phyloP scores from a whole-genome alignment of 106 monocot species.

The Xerophyta viscosa region DNA sequence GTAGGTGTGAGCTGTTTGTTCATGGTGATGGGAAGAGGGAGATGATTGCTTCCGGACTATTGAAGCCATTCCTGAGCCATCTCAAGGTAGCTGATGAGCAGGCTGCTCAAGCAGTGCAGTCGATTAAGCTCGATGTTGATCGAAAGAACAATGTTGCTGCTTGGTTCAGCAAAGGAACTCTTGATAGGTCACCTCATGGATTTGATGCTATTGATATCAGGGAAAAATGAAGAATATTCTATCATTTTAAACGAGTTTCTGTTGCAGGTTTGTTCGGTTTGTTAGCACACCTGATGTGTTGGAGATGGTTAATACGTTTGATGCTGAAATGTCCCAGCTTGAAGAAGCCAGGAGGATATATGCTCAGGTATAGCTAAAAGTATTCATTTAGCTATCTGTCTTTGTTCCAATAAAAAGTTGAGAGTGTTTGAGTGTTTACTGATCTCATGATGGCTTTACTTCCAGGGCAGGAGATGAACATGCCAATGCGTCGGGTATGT shows the following conservation, averaged over 20 bases:
- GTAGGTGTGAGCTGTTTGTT: conserved; percentile 88
- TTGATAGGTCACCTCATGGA: conserved; percentile 45
- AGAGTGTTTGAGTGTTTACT: conserved; percentile 7
- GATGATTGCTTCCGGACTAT: conserved; percentile 82
- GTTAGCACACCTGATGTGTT: conserved; percentile 95
- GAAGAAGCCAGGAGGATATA: conserved; percentile 89
- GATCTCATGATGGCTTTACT: conserved; percentile 9
- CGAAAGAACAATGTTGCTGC: conserved; percentile 23
- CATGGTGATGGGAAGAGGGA: conserved; percentile 71
- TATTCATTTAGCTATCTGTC: too few species aligned
- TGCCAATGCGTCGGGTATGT: conserved; percentile 29
- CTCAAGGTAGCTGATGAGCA: conserved; percentile 85
- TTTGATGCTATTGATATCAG: too few species aligned
- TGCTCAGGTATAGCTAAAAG: too few species aligned
- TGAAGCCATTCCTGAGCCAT: conserved; percentile 87
- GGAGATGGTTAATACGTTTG: conserved; percentile 82
- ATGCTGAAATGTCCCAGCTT: conserved; percentile 85
- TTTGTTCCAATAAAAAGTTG: too few species aligned
- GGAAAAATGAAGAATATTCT: too few species aligned
- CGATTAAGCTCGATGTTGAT: conserved; percentile 53
- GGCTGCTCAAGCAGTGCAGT: conserved; percentile 24
- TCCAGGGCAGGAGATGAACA: conserved; percentile 51
- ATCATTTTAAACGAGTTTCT: too few species aligned
- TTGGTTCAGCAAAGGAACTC: conserved; percentile 82
- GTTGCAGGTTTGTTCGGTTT: conserved; percentile 88